phyloP scores from a whole-genome alignment of 768 basidiomycete species.

The Amanita pallidorosea region DNA sequence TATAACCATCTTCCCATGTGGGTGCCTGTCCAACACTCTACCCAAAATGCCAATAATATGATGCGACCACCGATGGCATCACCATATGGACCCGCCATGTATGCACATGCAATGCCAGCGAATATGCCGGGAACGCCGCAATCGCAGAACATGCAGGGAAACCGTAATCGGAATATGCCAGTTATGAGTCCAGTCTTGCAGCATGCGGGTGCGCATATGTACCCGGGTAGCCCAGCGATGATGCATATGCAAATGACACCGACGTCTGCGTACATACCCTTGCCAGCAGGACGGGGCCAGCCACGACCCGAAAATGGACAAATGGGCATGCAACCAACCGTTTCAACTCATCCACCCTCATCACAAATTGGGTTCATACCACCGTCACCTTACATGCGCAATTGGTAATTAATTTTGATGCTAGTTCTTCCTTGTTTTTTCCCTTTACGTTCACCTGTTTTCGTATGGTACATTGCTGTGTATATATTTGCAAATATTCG shows the following conservation, averaged over 20 bases:
- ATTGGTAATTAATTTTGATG: conserved; percentile 30
- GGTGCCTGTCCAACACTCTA: conserved; percentile 41
- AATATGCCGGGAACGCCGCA: conserved; percentile 31
- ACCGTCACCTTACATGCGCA: conserved; percentile 30
- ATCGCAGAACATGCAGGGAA: conserved; percentile 25
- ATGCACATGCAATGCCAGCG: conserved; percentile 23
- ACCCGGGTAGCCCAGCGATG: conserved; percentile 57
- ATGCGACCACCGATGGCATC: conserved; percentile 49
- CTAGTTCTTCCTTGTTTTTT: conserved; percentile 11
- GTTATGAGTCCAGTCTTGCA: conserved; percentile 69
- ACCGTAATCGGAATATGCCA: conserved; percentile 42
- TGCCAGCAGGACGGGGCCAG: conserved; percentile 38
- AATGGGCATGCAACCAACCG: conserved; percentile 28
- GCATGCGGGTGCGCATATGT: conserved; percentile 49
- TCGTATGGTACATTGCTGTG: conserved; percentile 28
- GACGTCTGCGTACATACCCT: conserved; percentile 35
- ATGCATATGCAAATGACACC: conserved; percentile 17
- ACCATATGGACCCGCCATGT: conserved; percentile 51
- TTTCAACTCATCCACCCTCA: conserved; percentile 18
- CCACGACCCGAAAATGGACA: conserved; percentile 37
- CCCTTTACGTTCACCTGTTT: conserved; percentile 19
- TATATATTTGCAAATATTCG: conserved; percentile 15
- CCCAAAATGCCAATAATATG: conserved; percentile 37
- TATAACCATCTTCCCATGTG: conserved; percentile 58
- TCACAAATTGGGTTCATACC: conserved; percentile 31